Percentiles rank a stretch among this genome's conserved stretches.
phyloP scores from a whole-genome alignment of 2,329 filamentous ascomycete species.

The Fusarium sp. region DNA sequence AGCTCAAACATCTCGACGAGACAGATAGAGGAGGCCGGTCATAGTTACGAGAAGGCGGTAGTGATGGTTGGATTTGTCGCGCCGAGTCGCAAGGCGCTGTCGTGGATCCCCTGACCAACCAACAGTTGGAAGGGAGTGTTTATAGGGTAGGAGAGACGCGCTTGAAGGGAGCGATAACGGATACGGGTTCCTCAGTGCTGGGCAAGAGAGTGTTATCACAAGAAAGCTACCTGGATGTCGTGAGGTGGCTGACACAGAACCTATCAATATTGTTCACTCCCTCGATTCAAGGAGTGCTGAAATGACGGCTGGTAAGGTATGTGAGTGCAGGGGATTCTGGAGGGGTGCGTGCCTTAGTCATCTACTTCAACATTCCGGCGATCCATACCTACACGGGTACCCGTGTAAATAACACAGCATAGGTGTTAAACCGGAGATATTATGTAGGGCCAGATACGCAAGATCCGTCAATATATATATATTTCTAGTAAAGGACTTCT shows the following conservation, averaged over 20 bases:
- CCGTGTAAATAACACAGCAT: too few relatives aligned
- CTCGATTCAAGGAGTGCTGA: conserved; percentile 26
- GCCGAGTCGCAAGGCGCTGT: conserved; percentile 13
- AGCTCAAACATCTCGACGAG: conserved; percentile 45
- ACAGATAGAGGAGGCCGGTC: conserved; percentile 26
- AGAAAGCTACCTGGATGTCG: conserved; percentile 36
- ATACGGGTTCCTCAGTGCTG: conserved; percentile 14
- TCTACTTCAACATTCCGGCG: too few relatives aligned
- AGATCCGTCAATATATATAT: too few relatives aligned
- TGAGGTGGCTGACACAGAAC: conserved; percentile 35
- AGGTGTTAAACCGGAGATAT: too few relatives aligned
- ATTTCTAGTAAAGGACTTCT: too few relatives aligned
- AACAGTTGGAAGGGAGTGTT: conserved; percentile 35
- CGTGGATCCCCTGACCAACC: conserved; percentile 30
- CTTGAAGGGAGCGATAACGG: conserved; percentile 5
- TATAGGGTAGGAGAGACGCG: neutral
- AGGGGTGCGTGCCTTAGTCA: conserved; percentile 34
- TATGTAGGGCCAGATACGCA: too few relatives aligned
- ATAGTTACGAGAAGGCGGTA: conserved; percentile 43
- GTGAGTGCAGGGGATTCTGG: conserved; percentile 21
- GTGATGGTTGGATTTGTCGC: conserved; percentile 14
- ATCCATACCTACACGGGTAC: too few relatives aligned
- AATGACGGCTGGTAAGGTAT: conserved; percentile 2
- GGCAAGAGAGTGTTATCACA: conserved; percentile 19
- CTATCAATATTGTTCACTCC: conserved; percentile 24